These are phyloP conservation scores for Pugionium cornutum DNA, from an alignment of 345 rosid genomes.

Conservation along the genomic window DNA sequence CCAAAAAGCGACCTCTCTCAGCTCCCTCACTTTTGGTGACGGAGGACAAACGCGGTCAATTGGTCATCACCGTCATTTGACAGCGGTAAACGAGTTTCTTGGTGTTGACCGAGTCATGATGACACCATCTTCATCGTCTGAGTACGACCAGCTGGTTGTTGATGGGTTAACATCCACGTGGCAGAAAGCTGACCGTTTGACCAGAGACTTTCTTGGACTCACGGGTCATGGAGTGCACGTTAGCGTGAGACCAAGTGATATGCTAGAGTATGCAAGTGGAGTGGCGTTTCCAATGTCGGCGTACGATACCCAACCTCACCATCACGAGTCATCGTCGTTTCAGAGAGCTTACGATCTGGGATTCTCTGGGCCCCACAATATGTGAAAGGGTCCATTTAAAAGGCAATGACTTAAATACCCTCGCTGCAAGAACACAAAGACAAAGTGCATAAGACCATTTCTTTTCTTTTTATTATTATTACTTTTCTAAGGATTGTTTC, in stretches of 20 bases:
- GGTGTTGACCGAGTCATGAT: slow-evolving; percentile 29
- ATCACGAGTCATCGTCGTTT: slow-evolving; percentile 40
- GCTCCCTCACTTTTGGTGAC: slow-evolving; percentile 38
- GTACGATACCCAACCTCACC: slow-evolving; percentile 45
- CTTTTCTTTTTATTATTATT: background rate
- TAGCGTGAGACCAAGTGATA: slow-evolving; percentile 47
- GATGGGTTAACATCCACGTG: slow-evolving; percentile 51
- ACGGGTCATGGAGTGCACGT: slow-evolving; percentile 47
- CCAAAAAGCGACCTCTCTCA: slow-evolving; percentile 73
- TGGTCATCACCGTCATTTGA: slow-evolving; percentile 41
- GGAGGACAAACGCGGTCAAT: slow-evolving; percentile 37
- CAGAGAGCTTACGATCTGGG: slow-evolving; percentile 56
- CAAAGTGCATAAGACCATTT: slow-evolving; percentile 15
- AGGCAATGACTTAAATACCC: slow-evolving; percentile 14
- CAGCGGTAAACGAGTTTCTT: slow-evolving; percentile 35
- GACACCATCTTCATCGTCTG: slow-evolving; percentile 40
- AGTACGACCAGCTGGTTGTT: slow-evolving; percentile 35
- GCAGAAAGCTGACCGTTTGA: slow-evolving; percentile 65
- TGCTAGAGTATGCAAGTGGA: slow-evolving; percentile 53
- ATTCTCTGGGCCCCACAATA: slow-evolving; percentile 44
- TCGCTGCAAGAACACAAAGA: slow-evolving; percentile 13
- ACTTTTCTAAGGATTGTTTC: slow-evolving; percentile 14
- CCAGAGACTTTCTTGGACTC: slow-evolving; percentile 82
- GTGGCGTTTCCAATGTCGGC: slow-evolving; percentile 50
- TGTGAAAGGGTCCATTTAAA: slow-evolving; percentile 15